A percentile compares a stretch with the other conserved stretches of the same genome.
phyloP scores from a whole-genome alignment of 176 grass and related monocot species.

The Metroxylon sagu region DNA sequence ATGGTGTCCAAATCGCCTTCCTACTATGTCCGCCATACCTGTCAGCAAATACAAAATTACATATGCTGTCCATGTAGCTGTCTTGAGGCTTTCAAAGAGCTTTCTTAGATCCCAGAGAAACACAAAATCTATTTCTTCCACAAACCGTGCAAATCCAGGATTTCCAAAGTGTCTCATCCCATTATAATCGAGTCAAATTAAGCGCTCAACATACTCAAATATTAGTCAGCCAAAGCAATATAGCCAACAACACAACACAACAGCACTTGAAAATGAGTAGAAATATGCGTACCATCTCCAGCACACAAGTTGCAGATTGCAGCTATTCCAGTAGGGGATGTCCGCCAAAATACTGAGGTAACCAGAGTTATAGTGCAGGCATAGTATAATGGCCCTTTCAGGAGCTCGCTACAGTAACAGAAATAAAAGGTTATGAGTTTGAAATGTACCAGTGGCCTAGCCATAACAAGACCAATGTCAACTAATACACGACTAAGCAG shows the following conservation, averaged over 20 bases:
- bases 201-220: too few relatives aligned
- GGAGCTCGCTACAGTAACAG: constrained; percentile 48
- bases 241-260: background rate
- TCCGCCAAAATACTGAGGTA: constrained; percentile 67
- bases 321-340: constrained; percentile 63
- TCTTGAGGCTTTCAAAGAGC: too few relatives aligned
- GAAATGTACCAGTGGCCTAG: too few relatives aligned
- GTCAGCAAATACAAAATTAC: constrained; percentile 1
- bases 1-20: constrained; percentile 46
- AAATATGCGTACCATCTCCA: constrained; percentile 47
- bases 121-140: too few relatives aligned
- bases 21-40: constrained; percentile 84
- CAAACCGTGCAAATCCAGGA: too few relatives aligned
- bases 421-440: background rate
- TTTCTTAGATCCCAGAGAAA: too few relatives aligned
- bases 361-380: constrained; percentile 62
- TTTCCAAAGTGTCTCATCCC: too few relatives aligned
- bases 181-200: too few relatives aligned
- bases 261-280: too few relatives aligned
- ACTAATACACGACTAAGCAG: too few relatives aligned
- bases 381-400: constrained; percentile 79
- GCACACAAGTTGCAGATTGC: constrained; percentile 79
- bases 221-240: too few relatives aligned
- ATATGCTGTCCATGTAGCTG: background rate
- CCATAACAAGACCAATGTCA: too few relatives aligned